Evolutionary conservation across 2,329 filamentous ascomycete genomes (phyloP).

Genomic region (Rosellinia necatrix): DNA sequence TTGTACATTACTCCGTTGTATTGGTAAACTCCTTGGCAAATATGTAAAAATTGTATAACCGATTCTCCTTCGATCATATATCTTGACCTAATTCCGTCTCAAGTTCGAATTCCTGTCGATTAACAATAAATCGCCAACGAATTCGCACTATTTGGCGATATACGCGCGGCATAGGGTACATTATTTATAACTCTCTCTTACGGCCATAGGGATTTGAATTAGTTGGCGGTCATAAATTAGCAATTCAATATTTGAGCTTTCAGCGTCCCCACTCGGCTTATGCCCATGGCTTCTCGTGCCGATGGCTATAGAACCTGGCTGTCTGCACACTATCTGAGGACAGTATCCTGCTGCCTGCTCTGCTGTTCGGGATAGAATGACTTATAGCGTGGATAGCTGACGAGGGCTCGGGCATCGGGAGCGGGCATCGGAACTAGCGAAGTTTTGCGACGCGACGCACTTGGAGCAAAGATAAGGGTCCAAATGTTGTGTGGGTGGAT

Average conservation of each 20-base stretch:
- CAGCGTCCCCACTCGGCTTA: no score
- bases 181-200: no score
- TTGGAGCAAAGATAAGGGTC: neutral
- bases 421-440: neutral
- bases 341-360: neutral
- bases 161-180: no score
- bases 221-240: no score
- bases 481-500: slow-evolving; percentile 33
- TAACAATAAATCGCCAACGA: no score
- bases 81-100: neutral
- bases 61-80: neutral
- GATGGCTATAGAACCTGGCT: neutral
- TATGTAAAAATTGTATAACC: neutral
- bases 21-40: neutral
- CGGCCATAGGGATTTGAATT: no score
- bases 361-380: neutral
- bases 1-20: slow-evolving; percentile 1
- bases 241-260: no score
- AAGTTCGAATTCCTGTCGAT: neutral
- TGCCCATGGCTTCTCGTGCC: no score
- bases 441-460: slow-evolving; percentile 1
- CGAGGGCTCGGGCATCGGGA: neutral
- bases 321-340: neutral
- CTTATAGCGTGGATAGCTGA: neutral
- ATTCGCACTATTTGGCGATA: no score